These are phyloP conservation scores for Pseudogymnoascus sp. DNA, from an alignment of 2,329 filamentous ascomycete species.

Conservation along the genomic window DNA sequence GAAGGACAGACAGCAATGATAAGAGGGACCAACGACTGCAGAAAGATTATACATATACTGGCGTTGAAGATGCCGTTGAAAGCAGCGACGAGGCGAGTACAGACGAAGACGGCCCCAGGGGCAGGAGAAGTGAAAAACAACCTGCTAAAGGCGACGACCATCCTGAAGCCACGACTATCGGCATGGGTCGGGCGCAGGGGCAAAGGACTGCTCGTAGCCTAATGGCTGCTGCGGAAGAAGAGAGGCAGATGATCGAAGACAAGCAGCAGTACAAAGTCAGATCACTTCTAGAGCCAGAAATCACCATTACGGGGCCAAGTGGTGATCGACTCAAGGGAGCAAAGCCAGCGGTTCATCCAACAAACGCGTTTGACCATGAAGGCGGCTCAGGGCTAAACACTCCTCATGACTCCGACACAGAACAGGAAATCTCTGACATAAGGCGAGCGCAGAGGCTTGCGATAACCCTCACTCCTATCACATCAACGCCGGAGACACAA, in stretches of 20 bases:
- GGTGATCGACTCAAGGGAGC: conserved; percentile 49
- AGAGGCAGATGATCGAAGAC: conserved; percentile 48
- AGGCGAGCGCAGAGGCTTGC: conserved; percentile 78
- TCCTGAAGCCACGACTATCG: conserved; percentile 26
- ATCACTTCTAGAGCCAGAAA: conserved; percentile 46
- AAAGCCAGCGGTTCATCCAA: conserved; percentile 63
- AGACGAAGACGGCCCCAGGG: conserved; percentile 56
- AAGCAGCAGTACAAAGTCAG: conserved; percentile 22
- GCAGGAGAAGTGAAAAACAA: conserved; percentile 44
- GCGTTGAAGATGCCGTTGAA: conserved; percentile 22
- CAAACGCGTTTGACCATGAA: conserved; percentile 72
- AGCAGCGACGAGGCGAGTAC: conserved; percentile 39
- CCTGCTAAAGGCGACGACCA: conserved; percentile 28
- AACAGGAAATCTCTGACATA: conserved; percentile 76
- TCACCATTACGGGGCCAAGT: conserved; percentile 54
- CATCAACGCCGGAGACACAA: conserved; percentile 65
- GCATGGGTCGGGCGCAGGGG: conserved; percentile 29
- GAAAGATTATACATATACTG: conserved; percentile 22
- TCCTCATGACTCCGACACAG: conserved; percentile 73
- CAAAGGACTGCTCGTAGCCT: conserved; percentile 48
- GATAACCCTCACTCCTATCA: conserved; percentile 71
- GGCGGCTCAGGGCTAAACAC: conserved; percentile 40
- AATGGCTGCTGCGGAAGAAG: conserved; percentile 67
- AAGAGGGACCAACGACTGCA: conserved; percentile 18
- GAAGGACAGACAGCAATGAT: conserved; percentile 18